Evolutionary conservation across 2,329 filamentous ascomycete genomes (phyloP), one percentile per base, ranked within the genome.

Genomic region (Hortaea sp.): DNA sequence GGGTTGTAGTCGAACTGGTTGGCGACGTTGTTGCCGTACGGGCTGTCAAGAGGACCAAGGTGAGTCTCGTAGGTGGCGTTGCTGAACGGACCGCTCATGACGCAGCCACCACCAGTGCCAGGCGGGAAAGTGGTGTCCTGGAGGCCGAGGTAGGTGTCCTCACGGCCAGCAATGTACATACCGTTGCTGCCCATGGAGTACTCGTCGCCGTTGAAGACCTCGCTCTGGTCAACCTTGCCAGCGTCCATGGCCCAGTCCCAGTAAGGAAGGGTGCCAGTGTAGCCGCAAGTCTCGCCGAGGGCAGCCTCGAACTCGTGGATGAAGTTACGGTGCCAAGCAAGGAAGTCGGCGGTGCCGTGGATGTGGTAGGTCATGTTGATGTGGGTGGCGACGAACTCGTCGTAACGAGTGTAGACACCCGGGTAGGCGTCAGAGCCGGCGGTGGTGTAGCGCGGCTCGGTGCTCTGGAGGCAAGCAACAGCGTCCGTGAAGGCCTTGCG

Each of bases 61-160:
- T 59, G 57, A 47, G 60, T 49, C 20, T 47, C 52, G 43, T 54
- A 59, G 50, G 76, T 65, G 32, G 9, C 32, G 7, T 35, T n/a
- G 53, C 66, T 69, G 61, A 78, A 76, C 0, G 75, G 75, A 0
- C 75, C 75, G 0, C 62, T 66, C n/a, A 58, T 65, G 2, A 80
- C 65, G 54, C 75, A 79, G 1, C 76, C 77, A 35, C 76, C 76
- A 10, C 77, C 76, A 0, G 67, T 66, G 10, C 73, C 76, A 1
- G 69, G 68, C 0, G 70, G 72, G 7, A 74, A 58, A 11, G 53
- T 63, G 49, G 69, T 45, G 39, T 55, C 32, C 46, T 56, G 51
- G 13, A 45, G 39, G 28, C 43, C 38, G 45, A 59, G 49, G 53
- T 58, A 59, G 42, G 55, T 57, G 50, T 55, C 47, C 39, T 41